Conservation (phyloP, 345 rosid genomes). For the Sisymbrium altissimum region DNA sequence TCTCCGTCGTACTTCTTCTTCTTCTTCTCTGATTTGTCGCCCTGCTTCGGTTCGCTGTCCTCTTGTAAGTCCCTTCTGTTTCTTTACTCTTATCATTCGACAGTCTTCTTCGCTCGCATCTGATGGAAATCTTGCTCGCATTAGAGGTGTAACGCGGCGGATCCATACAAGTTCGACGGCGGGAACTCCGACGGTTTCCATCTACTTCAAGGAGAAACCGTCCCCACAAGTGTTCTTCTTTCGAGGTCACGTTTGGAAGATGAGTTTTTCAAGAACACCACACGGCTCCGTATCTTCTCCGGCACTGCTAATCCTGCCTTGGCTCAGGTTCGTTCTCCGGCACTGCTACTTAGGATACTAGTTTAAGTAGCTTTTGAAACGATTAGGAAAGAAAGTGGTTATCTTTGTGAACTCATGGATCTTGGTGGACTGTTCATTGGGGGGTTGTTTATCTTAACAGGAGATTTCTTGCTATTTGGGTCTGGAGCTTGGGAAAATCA, state of each 20-base stretch:
- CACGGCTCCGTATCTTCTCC: conserved; percentile 81
- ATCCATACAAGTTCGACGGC: conserved; percentile 55
- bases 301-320: conserved; percentile 95
- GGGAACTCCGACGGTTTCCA: conserved; percentile 49
- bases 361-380: not conserved
- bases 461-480: conserved; percentile 97
- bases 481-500: conserved; percentile 82
- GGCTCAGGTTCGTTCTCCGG: conserved; percentile 58
- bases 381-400: not conserved
- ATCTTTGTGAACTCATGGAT: not conserved
- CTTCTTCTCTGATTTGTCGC: not conserved
- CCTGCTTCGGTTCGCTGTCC: conserved; percentile 22
- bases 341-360: not conserved
- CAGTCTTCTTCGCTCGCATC: no score
- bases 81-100: no score
- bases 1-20: conserved; percentile 20
- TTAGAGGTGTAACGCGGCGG: conserved; percentile 59
- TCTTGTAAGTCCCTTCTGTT: conserved; percentile 13
- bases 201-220: conserved; percentile 29
- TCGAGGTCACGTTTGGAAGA: conserved; percentile 37
- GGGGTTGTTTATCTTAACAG: conserved; percentile 29
- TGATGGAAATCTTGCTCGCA: not conserved
- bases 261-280: conserved; percentile 42
- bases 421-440: not conserved
- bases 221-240: conserved; percentile 39